These are phyloP conservation scores for Amanita muscaria DNA, from an alignment of 768 basidiomycete genomes.

Conservation along the genomic window DNA sequence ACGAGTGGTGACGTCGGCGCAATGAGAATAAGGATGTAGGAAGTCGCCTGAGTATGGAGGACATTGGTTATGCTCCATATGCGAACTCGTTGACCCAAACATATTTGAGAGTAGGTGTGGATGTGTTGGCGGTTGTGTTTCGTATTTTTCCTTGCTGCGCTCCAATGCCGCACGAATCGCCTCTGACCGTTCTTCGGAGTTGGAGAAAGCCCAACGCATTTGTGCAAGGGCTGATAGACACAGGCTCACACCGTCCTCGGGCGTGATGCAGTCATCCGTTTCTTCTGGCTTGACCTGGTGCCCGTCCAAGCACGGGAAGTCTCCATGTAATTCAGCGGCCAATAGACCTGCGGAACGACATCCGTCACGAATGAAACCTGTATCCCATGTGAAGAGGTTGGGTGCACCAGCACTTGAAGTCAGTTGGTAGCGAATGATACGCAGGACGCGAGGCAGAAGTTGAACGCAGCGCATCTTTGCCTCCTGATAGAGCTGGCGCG, in stretches of 20 bases:
- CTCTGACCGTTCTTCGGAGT: constrained; percentile 63
- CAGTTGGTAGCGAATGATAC: constrained; percentile 44
- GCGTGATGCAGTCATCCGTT: constrained; percentile 19
- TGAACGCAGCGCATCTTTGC: constrained; percentile 43
- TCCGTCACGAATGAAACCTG: constrained; percentile 80
- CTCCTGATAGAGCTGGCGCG: constrained; percentile 36
- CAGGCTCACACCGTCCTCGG: constrained; percentile 39
- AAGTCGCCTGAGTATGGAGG: not conserved
- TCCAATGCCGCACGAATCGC: constrained; percentile 49
- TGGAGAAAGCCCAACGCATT: constrained; percentile 77
- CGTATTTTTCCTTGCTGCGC: not conserved
- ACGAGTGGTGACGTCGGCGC: constrained; percentile 15
- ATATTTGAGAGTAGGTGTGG: not conserved
- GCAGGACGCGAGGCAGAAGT: constrained; percentile 41
- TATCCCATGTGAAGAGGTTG: constrained; percentile 76
- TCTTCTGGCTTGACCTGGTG: constrained; percentile 26
- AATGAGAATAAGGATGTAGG: constrained; percentile 2
- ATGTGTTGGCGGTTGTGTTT: not conserved
- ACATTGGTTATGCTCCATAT: not conserved
- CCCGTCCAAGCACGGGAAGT: constrained; percentile 29
- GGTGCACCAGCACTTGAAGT: constrained; percentile 19
- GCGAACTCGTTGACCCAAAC: too few relatives aligned
- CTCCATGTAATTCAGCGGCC: constrained; percentile 53
- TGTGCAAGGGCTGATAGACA: constrained; percentile 72
- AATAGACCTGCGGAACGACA: constrained; percentile 82